Evolutionary conservation across 805 yeast genomes (phyloP).

Genomic region (Saccharomycopsis guyanensis): DNA sequence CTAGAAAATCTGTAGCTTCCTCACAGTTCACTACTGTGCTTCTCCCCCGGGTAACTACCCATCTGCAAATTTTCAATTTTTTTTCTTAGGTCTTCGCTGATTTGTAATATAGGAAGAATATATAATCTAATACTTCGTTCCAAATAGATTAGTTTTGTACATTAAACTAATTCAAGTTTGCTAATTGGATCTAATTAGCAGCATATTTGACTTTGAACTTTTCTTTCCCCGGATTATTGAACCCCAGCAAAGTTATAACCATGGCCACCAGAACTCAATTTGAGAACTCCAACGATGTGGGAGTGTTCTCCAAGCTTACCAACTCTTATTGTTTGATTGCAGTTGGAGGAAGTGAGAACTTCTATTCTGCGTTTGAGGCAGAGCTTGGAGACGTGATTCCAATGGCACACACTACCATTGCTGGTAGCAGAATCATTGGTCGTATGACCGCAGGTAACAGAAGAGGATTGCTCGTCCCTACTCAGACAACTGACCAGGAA

Average conservation of each 20-base stretch:
- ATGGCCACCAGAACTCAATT: conserved; percentile 74
- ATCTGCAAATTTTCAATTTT: background rate
- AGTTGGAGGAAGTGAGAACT: conserved; percentile 87
- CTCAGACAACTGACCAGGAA: conserved; percentile 97
- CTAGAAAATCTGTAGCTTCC: too few relatives aligned
- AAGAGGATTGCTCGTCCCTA: conserved; percentile 93
- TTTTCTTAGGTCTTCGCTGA: background rate
- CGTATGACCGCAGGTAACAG: conserved; percentile 98
- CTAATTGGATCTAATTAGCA: too few relatives aligned
- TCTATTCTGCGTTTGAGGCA: conserved; percentile 93
- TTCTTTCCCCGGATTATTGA: too few relatives aligned
- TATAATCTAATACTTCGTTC: background rate
- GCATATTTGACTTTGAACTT: too few relatives aligned
- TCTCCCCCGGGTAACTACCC: background rate
- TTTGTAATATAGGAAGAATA: background rate
- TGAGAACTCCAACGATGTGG: conserved; percentile 85
- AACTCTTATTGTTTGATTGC: conserved; percentile 95
- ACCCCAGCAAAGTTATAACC: background rate
- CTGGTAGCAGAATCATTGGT: conserved; percentile 96
- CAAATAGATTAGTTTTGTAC: background rate
- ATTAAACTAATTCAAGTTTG: too few relatives aligned
- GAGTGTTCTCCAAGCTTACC: conserved; percentile 91
- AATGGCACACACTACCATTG: conserved; percentile 93
- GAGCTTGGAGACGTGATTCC: conserved; percentile 96
- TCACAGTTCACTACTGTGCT: background rate